Conservation (phyloP, 1,284 basidiomycete genomes). For the Puccinia novopanici region DNA sequence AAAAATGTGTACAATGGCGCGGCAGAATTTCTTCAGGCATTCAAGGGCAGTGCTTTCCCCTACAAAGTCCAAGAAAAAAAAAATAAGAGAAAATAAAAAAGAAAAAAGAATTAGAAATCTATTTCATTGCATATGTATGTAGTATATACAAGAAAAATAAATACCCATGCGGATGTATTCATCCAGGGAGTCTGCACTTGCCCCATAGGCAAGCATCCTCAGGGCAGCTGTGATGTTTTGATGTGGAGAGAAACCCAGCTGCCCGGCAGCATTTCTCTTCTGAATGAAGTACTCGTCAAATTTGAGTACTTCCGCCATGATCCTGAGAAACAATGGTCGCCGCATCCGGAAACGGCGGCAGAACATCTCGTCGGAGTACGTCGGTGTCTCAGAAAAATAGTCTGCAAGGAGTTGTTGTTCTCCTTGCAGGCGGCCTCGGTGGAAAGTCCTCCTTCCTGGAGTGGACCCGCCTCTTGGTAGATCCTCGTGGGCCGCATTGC, state of each 20-base stretch:
- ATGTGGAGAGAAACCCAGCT: not conserved
- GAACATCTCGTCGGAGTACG: not conserved
- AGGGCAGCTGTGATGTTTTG: not conserved
- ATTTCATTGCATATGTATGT: too few species aligned
- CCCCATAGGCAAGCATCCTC: slow-evolving; percentile 16
- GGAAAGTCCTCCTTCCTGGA: not conserved
- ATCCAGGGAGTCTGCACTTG: not conserved
- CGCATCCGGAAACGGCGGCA: not conserved
- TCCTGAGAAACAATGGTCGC: not conserved
- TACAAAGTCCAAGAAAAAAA: too few species aligned
- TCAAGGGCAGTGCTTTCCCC: not conserved
- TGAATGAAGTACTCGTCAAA: too few species aligned
- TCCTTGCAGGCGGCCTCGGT: not conserved
- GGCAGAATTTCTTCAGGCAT: not conserved
- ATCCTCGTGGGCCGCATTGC: not conserved
- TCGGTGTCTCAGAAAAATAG: not conserved
- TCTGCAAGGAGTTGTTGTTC: not conserved
- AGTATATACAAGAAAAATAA: too few species aligned
- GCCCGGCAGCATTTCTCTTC: not conserved
- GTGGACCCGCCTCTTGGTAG: not conserved
- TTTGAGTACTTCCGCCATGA: not conserved
- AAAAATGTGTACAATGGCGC: not conserved
- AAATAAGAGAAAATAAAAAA: too few species aligned
- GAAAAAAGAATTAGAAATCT: not conserved
- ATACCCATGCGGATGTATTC: not conserved